Evolutionary conservation across 331 rosid genomes (phyloP), one percentile per base, ranked within the genome.

Genomic region (Malus hybrid): DNA sequence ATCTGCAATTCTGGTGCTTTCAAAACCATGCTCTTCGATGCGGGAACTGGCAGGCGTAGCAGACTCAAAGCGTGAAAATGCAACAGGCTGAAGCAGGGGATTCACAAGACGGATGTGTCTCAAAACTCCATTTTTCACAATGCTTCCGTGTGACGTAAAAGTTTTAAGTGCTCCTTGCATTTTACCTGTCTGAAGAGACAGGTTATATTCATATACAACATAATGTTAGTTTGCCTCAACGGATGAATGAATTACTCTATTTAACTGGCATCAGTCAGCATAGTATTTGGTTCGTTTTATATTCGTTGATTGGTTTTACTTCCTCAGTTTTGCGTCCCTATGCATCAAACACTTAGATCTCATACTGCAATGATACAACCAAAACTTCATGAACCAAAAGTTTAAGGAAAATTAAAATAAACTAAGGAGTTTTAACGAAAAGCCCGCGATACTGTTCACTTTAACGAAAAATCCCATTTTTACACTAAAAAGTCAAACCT

Each of bases 21-120:
- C 99, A 64, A 94, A 94, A 79, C 99, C 99, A 74, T 94, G 97
- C 81, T 94, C 99, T 80, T 94, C 99, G 0, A 94, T 90, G 55
- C 83, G 84, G 46, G 58, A 1, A 52, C n/a, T 5, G 20, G 87
- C 83, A 74, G 99, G 75, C 5, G 87, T 50, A 61, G 69, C 79
- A 5, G 93, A 88, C 78, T 89, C 84, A 26, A 73, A 90, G 39
- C 97, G 86, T 36, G 93, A 87, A 66, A 85, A 76, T 60, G 76
- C 78, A 26, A 75, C 87, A 69, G 97, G 92, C 85, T 85, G 91
- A 84, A 91, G 64, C 14, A 84, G 79, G 76, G 98, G 97, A 72
- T 73, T 91, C 86, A 86, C 90, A 72, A 90, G 58, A 80, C 97
- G 96, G 34, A 92, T 55, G 53, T 86, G 86, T 83, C 89, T 93